Conservation (phyloP, 208 protist genomes). For the Strigomonas culicis region DNA sequence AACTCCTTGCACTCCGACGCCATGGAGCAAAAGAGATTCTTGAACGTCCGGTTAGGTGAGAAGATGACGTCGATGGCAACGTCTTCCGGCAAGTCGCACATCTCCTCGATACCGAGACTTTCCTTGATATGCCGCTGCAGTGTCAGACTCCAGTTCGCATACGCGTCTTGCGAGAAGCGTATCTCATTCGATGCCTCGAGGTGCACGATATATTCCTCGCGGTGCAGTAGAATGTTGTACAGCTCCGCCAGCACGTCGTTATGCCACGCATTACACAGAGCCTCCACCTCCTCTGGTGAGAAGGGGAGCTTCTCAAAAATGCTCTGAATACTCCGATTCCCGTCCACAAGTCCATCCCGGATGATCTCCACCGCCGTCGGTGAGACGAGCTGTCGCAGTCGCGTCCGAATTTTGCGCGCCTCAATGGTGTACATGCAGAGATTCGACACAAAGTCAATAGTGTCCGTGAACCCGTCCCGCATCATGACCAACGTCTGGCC, state of each 20-base stretch:
- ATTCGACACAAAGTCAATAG: conserved; percentile 82
- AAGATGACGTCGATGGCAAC: conserved; percentile 75
- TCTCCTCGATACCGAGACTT: conserved; percentile 24
- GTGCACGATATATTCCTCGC: conserved; percentile 82
- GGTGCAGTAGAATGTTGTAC: conserved; percentile 68
- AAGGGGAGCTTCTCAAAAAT: conserved; percentile 50
- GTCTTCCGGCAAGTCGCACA: conserved; percentile 29
- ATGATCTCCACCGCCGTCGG: conserved; percentile 63
- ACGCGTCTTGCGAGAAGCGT: conserved; percentile 58
- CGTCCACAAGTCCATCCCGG: conserved; percentile 27
- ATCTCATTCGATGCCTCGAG: conserved; percentile 45
- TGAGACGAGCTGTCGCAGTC: conserved; percentile 65
- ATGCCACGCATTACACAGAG: conserved; percentile 48
- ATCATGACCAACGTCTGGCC: conserved; percentile 80
- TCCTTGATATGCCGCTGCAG: conserved; percentile 49
- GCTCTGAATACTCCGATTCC: conserved; percentile 1
- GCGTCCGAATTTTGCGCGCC: conserved; percentile 55
- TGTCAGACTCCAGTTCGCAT: conserved; percentile 63
- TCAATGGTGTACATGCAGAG: conserved; percentile 81
- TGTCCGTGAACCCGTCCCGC: conserved; percentile 82
- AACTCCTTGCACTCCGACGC: conserved; percentile 37
- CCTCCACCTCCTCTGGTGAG: conserved; percentile 40
- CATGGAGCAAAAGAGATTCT: conserved; percentile 78
- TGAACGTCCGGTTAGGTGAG: conserved; percentile 67
- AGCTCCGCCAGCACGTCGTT: conserved; percentile 39